Evolutionary conservation across 768 basidiomycete genomes (phyloP).

Genomic region (Boletus sp.): DNA sequence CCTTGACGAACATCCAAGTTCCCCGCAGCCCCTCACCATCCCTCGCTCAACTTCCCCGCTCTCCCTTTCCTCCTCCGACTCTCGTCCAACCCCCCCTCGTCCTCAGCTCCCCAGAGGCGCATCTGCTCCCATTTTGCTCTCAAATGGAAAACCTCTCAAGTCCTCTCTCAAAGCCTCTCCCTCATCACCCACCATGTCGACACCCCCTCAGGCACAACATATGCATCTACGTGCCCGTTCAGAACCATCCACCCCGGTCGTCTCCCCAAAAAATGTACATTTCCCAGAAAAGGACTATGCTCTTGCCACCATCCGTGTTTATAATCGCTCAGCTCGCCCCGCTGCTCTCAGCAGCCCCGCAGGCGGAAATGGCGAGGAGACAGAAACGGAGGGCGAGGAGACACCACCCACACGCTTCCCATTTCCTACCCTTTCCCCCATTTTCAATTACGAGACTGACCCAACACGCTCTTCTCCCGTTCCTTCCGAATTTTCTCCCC

Average conservation of each 20-base stretch:
- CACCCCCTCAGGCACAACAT: not conserved
- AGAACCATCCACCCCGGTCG: slow-evolving; percentile 57
- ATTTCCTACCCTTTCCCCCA: slow-evolving; percentile 25
- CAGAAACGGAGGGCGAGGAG: slow-evolving; percentile 41
- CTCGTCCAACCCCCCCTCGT: not conserved
- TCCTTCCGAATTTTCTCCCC: not conserved
- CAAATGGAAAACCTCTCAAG: slow-evolving; percentile 85
- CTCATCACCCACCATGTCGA: slow-evolving; percentile 16
- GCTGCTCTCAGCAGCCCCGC: slow-evolving; percentile 42
- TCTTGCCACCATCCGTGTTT: slow-evolving; percentile 60
- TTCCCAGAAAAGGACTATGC: slow-evolving; percentile 69
- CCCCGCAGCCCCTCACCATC: slow-evolving; percentile 21
- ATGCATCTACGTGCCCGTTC: slow-evolving; percentile 41
- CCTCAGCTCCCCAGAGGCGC: slow-evolving; percentile 32
- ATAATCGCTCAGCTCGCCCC: slow-evolving; percentile 66
- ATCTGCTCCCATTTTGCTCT: slow-evolving; percentile 46
- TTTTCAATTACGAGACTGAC: slow-evolving; percentile 21
- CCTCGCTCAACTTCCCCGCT: slow-evolving; percentile 32
- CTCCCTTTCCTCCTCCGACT: slow-evolving; percentile 1
- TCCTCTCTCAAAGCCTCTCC: slow-evolving; percentile 66
- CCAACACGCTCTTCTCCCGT: slow-evolving; percentile 15
- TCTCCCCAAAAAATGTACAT: slow-evolving; percentile 77
- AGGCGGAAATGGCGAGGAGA: slow-evolving; percentile 35
- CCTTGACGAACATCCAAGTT: slow-evolving; percentile 16
- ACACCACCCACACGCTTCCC: slow-evolving; percentile 7